phyloP scores from a whole-genome alignment of 768 basidiomycete species.

The Pulveroboletus sp. region DNA sequence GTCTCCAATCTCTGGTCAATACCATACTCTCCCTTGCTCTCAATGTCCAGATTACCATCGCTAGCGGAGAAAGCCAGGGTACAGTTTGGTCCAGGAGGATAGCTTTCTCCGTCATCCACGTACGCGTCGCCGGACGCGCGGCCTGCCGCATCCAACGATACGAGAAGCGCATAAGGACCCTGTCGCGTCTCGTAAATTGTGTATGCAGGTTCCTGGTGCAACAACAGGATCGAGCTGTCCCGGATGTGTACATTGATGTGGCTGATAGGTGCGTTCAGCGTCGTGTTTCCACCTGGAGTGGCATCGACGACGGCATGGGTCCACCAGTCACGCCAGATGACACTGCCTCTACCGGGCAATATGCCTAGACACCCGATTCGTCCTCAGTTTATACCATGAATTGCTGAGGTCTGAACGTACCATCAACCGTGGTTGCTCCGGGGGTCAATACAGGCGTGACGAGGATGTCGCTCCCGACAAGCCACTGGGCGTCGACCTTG shows the following conservation, averaged over 20 bases:
- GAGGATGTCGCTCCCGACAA: too few species aligned
- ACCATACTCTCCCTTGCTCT: constrained; percentile 25
- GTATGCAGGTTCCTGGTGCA: constrained; percentile 62
- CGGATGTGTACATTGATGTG: constrained; percentile 78
- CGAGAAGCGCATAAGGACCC: constrained; percentile 60
- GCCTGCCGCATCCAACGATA: constrained; percentile 48
- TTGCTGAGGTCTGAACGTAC: too few species aligned
- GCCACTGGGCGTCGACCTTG: constrained; percentile 51
- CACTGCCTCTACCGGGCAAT: constrained; percentile 36
- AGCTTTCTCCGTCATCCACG: constrained; percentile 64
- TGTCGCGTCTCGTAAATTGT: constrained; percentile 65
- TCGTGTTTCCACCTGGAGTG: constrained; percentile 39
- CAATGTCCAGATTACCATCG: constrained; percentile 31
- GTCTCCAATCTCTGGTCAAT: constrained; percentile 46
- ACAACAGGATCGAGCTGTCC: constrained; percentile 61
- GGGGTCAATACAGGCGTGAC: too few species aligned
- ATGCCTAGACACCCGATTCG: too few species aligned
- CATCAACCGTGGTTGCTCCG: too few species aligned
- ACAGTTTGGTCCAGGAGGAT: not conserved
- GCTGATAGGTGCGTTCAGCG: constrained; percentile 64
- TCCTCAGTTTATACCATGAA: too few species aligned
- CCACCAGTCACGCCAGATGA: too few species aligned
- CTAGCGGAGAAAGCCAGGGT: not conserved
- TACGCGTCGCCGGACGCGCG: constrained; percentile 59
- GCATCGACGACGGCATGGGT: too few species aligned